Conservation (phyloP, 2,329 filamentous ascomycete species). For the Penicillium sp. region DNA sequence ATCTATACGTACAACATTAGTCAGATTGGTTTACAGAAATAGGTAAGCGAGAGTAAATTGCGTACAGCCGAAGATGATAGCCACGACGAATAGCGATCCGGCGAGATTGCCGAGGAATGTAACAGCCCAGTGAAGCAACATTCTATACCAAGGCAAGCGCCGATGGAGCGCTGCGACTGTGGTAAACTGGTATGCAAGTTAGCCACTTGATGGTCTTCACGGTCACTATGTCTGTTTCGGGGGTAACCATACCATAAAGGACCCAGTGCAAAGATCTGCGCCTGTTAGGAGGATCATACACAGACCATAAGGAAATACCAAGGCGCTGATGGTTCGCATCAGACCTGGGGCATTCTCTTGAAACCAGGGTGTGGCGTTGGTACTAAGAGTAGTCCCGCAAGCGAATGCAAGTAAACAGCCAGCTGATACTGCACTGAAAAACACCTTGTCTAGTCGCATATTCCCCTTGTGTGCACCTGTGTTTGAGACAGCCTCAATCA, state of each 20-base stretch:
- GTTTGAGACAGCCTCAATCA: conserved; percentile 51
- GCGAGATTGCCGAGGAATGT: conserved; percentile 52
- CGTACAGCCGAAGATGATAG: conserved; percentile 50
- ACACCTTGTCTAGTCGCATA: conserved; percentile 54
- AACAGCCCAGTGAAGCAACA: conserved; percentile 45
- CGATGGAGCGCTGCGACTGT: conserved; percentile 47
- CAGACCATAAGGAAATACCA: conserved; percentile 52
- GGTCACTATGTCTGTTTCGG: too few relatives aligned
- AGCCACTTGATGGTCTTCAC: not conserved
- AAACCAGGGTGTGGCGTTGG: conserved; percentile 49
- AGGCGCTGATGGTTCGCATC: conserved; percentile 45
- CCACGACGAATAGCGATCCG: conserved; percentile 50
- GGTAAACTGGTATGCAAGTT: conserved; percentile 36
- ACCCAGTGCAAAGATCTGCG: conserved; percentile 50
- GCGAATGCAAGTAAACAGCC: conserved; percentile 54
- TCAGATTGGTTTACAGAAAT: not conserved
- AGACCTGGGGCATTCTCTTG: conserved; percentile 50
- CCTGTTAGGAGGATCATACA: conserved; percentile 51
- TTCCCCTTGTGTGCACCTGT: conserved; percentile 53
- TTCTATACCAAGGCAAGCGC: conserved; percentile 36
- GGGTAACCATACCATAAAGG: conserved; percentile 40
- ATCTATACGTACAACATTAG: conserved; percentile 29
- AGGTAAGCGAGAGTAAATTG: not conserved
- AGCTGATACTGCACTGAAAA: conserved; percentile 52
- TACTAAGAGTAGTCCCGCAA: conserved; percentile 48